These are phyloP conservation scores for Alternaria burnsii DNA, from an alignment of 2,329 filamentous ascomycete species.

Conservation along the genomic window DNA sequence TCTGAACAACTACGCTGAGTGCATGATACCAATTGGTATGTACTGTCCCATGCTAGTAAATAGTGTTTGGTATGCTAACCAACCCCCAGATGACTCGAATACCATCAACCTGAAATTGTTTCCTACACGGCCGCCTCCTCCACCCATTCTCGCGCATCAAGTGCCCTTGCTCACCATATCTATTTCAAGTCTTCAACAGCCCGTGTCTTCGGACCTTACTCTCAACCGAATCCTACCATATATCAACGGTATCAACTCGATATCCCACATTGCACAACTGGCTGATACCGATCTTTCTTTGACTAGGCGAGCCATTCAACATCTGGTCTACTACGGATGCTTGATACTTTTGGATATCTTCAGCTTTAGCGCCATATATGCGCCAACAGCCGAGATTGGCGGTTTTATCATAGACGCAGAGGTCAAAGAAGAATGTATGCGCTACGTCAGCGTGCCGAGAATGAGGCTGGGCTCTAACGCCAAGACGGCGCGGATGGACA, in stretches of 20 bases:
- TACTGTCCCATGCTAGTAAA: conserved; percentile 18
- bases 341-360: conserved; percentile 92
- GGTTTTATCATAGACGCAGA: conserved; percentile 79
- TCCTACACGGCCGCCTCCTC: conserved; percentile 78
- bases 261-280: conserved; percentile 83
- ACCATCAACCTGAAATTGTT: conserved; percentile 97
- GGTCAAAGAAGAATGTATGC: conserved; percentile 85
- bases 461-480: conserved; percentile 30
- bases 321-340: conserved; percentile 92
- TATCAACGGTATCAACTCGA: conserved; percentile 90
- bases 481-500: conserved; percentile 24
- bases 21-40: conserved; percentile 94
- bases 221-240: conserved; percentile 80
- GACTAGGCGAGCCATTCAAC: conserved; percentile 84
- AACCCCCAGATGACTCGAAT: conserved; percentile 78
- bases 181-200: conserved; percentile 45
- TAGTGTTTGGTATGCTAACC: not conserved
- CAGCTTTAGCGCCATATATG: conserved; percentile 92
- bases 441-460: conserved; percentile 71
- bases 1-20: conserved; percentile 95
- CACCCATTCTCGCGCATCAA: conserved; percentile 84
- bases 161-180: conserved; percentile 78
- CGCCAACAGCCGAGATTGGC: conserved; percentile 78
- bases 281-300: conserved; percentile 89
- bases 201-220: conserved; percentile 75